These are phyloP conservation scores for Herpotrichia juniperi DNA, from an alignment of 2,329 filamentous ascomycete genomes.

Conservation along the genomic window DNA sequence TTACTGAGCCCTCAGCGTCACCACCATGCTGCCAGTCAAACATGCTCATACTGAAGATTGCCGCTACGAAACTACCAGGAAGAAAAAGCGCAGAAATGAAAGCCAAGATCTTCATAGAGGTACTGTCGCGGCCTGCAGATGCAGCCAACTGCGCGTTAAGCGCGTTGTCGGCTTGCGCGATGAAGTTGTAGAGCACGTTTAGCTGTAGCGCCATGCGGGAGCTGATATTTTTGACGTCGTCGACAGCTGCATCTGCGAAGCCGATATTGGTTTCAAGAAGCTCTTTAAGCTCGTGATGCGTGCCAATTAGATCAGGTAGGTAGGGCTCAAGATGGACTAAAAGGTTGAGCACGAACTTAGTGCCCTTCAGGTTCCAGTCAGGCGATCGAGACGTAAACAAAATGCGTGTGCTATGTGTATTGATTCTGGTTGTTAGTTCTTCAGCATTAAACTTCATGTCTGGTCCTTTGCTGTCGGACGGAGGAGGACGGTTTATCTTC, in stretches of 20 bases:
- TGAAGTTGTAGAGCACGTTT: not conserved
- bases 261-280: not conserved
- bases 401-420: constrained; percentile 5
- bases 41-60: not conserved
- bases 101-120: constrained; percentile 46
- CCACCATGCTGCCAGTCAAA: not conserved
- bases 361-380: constrained; percentile 3
- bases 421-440: constrained; percentile 4
- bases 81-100: constrained; percentile 49
- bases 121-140: constrained; percentile 31
- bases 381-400: constrained; percentile 3
- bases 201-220: not conserved
- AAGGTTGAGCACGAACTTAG: not conserved
- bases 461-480: not conserved
- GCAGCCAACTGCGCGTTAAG: constrained; percentile 9
- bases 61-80: constrained; percentile 41
- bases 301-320: not conserved
- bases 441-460: not conserved
- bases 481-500: not conserved
- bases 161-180: not conserved
- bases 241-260: not conserved
- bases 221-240: not conserved
- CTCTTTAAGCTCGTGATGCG: not conserved
- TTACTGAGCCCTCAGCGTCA: not conserved
- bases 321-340: not conserved